Evolutionary conservation across 805 yeast species (phyloP), one percentile per base, ranked within the genome.

Genomic region (Schwanniomyces occidentalis): DNA sequence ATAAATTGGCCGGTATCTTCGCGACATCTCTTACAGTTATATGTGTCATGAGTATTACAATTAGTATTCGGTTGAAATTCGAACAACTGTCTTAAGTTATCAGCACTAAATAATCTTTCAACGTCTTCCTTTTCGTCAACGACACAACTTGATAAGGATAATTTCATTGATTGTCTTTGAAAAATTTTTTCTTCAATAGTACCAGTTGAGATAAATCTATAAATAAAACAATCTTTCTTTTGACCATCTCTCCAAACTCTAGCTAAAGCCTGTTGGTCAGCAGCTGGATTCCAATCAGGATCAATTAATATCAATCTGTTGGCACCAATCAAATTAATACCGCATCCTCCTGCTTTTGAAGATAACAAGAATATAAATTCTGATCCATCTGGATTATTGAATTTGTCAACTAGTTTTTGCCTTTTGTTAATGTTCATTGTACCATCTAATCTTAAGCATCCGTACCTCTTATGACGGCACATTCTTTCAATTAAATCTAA

Each of bases 231-330:
- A 58, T 86, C 95, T 60, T 91, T 93, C 71, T 86, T 91, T 55
- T 91, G 99, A 0, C 99, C 99, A 63, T 93, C 99, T 71, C 99
- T 80, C 98, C 98, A 93, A 4, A 93, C 96, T 59, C 99, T 76
- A 0, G 98, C 98, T 42, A 93, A 69, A 0, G 98, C 98, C 62
- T 91, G 99, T 57, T 93, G 98, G 55, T 91, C 99, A 1, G 96
- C 83, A 0, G 99, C 98, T 0, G 99, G 99, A 52, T 91, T 91
- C 99, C 99, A 93, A 57, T 93, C 99, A 0, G 82, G 82, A 56
- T 93, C 99, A 54, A 93, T 70, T 30, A 93, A 65, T 14, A 93
- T 78, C 42, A 93, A 68, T 43, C 99, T 73, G 47, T 93, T 93
- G 2, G 98, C 99, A 8, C 99, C 99, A 51, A 93, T 91, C 49